Evolutionary conservation across 2,329 filamentous ascomycete species (phyloP), one percentile per base, ranked within the genome.

Genomic region (Pseudogymnoascus pannorum): DNA sequence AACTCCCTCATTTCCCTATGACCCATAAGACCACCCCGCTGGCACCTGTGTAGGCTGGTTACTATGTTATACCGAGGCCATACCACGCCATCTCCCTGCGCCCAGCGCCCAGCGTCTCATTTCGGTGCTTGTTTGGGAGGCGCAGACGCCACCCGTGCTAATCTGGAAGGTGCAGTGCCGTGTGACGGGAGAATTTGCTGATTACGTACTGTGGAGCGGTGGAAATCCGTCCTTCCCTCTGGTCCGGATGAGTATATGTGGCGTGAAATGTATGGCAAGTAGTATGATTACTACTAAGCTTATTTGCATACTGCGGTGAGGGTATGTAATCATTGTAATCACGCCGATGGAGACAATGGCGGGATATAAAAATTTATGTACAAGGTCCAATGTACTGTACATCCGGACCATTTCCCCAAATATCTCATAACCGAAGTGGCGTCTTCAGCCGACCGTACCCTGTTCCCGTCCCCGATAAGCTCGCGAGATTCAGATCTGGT

Each of bases 401-500:
- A 16, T 48, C 26, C 7, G 42, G 29, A 22, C 26, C 42, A 26
- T 51, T 22, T 44, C 42, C 12, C 42, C 42, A 51, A 48, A 22
- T 48, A 48, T 48, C 7, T 29, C 5, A n/a, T 51, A n/a, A 14
- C 42, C 22, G 14, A 29, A 14, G 2, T 51, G 42, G 42, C 14
- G 14, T 51, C 14, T 29, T 14, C 14, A 12, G 22, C 16, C 8
- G 6, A 14, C 42, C 42, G 42, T 51, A 51, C 42, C 1, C 11
- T 20, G 20, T 14, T 48, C 42, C 42, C 42, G 4, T 42, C 18
- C 3, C 24, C 14, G 24, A 51, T 51, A 51, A 51, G 44, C 44
- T 51, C 44, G 44, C 44, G 24, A 51, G 44, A 51, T 51, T 51
- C 24, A 51, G 44, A 51, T 51, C 44, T 51, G 44, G 44, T 24